These are phyloP conservation scores for Zychaea mexicana DNA, from an alignment of 371 early-diverging fungal genomes.

Conservation along the genomic window DNA sequence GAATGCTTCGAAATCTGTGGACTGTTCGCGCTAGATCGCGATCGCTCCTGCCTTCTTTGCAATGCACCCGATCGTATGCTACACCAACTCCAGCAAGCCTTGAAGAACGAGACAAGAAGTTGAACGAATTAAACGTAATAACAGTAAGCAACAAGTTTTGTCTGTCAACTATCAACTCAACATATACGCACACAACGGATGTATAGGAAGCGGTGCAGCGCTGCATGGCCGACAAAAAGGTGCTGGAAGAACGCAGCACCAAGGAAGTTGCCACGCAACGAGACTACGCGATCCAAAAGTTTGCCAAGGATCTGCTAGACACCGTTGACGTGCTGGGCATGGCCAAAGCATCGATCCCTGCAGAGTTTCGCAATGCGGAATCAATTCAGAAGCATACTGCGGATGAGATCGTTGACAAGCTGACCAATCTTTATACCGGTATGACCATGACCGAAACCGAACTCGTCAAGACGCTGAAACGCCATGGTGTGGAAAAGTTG, in stretches of 20 bases:
- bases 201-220: slow-evolving; percentile 76
- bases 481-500: slow-evolving; percentile 85
- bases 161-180: no score
- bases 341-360: slow-evolving; percentile 82
- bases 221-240: slow-evolving; percentile 92
- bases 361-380: slow-evolving; percentile 30
- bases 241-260: slow-evolving; percentile 84
- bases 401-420: slow-evolving; percentile 59
- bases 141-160: no score
- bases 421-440: slow-evolving; percentile 83
- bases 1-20: not conserved
- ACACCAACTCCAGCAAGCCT: not conserved
- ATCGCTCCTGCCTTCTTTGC: not conserved
- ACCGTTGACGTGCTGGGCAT: slow-evolving; percentile 91
- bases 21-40: not conserved
- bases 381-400: slow-evolving; percentile 10
- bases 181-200: not conserved
- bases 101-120: not conserved
- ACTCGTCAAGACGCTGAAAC: slow-evolving; percentile 82
- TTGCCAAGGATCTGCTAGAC: slow-evolving; percentile 93
- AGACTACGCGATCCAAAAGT: slow-evolving; percentile 90
- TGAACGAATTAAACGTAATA: not conserved
- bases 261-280: slow-evolving; percentile 81
- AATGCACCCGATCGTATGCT: not conserved
- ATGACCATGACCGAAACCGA: slow-evolving; percentile 89